A percentile compares a stretch with the other conserved stretches of the same genome.
These are phyloP conservation scores for Phytophthora boehmeriae DNA, from an alignment of 352 stramenopile species.

Conservation along the genomic window DNA sequence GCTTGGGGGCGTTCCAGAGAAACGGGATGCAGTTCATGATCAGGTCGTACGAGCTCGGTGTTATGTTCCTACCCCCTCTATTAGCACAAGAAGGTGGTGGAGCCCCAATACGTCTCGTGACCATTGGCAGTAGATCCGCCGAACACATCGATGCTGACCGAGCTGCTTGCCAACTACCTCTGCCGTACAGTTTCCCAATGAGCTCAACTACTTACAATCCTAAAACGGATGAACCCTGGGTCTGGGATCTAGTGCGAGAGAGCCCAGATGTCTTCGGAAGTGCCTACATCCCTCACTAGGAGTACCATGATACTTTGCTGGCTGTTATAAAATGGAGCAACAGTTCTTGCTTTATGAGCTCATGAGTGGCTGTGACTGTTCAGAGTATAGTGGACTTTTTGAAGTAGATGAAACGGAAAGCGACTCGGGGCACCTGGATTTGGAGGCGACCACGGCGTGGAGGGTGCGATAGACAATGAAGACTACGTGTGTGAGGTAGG, in stretches of 20 bases:
- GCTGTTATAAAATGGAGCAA: neutral
- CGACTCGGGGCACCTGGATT: constrained; percentile 10
- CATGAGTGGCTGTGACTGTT: constrained; percentile 23
- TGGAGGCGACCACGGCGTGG: neutral
- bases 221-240: constrained; percentile 76
- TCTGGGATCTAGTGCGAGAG: constrained; percentile 79
- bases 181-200: constrained; percentile 76
- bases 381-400: constrained; percentile 2
- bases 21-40: constrained; percentile 82
- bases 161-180: constrained; percentile 39
- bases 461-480: constrained; percentile 21
- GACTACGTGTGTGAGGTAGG: constrained; percentile 39
- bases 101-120: constrained; percentile 26
- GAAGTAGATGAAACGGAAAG: constrained; percentile 28
- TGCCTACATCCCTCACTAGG: constrained; percentile 61
- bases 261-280: constrained; percentile 72
- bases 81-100: constrained; percentile 11
- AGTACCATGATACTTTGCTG: neutral
- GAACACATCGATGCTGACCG: constrained; percentile 8
- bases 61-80: constrained; percentile 68
- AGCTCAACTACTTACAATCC: constrained; percentile 59
- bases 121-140: constrained; percentile 42
- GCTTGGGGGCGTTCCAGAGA: constrained; percentile 83
- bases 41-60: constrained; percentile 80
- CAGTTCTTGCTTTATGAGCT: constrained; percentile 1